Conservation (phyloP, 495 filamentous ascomycete species). For the Penicillium riverlandense region DNA sequence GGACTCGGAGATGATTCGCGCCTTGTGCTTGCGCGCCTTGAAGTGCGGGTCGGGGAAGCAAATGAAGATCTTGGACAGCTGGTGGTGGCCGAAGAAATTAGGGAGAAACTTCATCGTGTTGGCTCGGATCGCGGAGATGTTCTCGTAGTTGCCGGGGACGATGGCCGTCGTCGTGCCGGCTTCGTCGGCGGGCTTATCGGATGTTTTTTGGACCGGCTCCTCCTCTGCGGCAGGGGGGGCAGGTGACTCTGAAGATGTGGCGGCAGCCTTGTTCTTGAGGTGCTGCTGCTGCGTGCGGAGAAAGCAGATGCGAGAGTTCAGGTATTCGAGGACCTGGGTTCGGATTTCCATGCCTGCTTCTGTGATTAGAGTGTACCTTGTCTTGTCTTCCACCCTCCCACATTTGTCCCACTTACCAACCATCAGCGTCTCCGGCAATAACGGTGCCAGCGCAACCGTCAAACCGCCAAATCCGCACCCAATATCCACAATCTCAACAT, state of each 20-base stretch:
- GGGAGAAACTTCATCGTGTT: constrained; percentile 99
- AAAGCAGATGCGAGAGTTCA: constrained; percentile 76
- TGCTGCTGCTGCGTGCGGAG: constrained; percentile 60
- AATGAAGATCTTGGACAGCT: constrained; percentile 86
- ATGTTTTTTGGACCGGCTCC: no score
- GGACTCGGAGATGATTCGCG: constrained; percentile 81
- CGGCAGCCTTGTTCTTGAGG: constrained; percentile 16
- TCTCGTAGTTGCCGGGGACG: constrained; percentile 57
- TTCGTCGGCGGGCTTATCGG: constrained; percentile 18
- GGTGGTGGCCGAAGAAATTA: constrained; percentile 74
- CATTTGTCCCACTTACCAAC: constrained; percentile 46
- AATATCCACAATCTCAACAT: constrained; percentile 92
- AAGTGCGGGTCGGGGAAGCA: constrained; percentile 99
- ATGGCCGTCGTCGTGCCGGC: constrained; percentile 13
- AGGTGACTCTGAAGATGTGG: background rate
- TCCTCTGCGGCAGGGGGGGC: background rate
- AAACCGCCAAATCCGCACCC: constrained; percentile 94
- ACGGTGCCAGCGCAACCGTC: constrained; percentile 74
- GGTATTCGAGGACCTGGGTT: constrained; percentile 77
- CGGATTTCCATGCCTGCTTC: constrained; percentile 79
- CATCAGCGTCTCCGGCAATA: constrained; percentile 74
- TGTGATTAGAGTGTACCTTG: background rate
- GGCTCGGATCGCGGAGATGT: constrained; percentile 76
- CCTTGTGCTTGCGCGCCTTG: constrained; percentile 95
- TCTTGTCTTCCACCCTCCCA: background rate